Percentiles rank a stretch among this genome's conserved stretches.
Conservation (phyloP, 768 basidiomycete genomes). For the Pleurotus salmoneostramineus region DNA sequence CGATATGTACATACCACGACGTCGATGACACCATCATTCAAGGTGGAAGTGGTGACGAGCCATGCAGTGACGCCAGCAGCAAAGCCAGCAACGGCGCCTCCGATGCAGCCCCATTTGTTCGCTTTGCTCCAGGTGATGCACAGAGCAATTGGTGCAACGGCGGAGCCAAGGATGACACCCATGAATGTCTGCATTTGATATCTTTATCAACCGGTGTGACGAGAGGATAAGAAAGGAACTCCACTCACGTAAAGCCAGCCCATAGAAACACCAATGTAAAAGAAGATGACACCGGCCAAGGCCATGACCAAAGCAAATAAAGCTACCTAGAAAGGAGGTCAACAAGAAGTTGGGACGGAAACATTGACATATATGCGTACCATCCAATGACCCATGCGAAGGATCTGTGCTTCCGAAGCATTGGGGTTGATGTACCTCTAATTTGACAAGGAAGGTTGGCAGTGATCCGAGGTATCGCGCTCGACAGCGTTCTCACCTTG, state of each 20-base stretch:
- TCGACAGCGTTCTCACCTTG: too few species aligned
- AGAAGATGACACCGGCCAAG: conserved; percentile 82
- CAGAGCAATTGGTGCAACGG: conserved; percentile 83
- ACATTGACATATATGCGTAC: conserved; percentile 26
- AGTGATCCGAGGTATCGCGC: too few species aligned
- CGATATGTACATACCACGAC: conserved; percentile 45
- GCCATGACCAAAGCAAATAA: conserved; percentile 77
- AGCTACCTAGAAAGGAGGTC: conserved; percentile 41
- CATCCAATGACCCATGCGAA: conserved; percentile 65
- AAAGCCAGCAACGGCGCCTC: conserved; percentile 71
- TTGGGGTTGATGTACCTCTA: conserved; percentile 77
- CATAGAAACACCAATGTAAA: conserved; percentile 88
- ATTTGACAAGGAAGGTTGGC: neutral
- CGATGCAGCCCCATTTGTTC: conserved; percentile 81
- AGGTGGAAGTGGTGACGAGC: conserved; percentile 73
- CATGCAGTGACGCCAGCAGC: conserved; percentile 71
- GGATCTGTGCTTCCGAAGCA: conserved; percentile 71
- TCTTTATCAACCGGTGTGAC: too few species aligned
- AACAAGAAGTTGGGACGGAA: neutral
- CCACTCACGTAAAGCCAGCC: conserved; percentile 84
- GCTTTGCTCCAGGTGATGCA: conserved; percentile 84
- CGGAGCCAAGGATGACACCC: conserved; percentile 84
- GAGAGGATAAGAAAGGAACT: neutral
- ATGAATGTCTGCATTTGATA: conserved; percentile 61
- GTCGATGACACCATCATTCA: conserved; percentile 69